These are phyloP conservation scores for Calamus simplicifolius DNA, from an alignment of 176 grass and related monocot genomes.

Conservation along the genomic window DNA sequence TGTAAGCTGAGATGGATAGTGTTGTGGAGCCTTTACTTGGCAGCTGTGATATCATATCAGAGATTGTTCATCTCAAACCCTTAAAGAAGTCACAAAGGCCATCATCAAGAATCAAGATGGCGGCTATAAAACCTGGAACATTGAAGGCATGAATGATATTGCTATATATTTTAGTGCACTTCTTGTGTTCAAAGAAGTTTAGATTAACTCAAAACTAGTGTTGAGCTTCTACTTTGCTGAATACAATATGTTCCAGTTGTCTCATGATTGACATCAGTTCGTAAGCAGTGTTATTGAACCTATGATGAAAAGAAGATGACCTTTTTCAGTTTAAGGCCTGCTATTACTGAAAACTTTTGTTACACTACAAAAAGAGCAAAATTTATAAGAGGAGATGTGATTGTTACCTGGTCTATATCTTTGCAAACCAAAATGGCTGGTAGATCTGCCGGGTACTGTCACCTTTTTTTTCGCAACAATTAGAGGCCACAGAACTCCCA, in stretches of 20 bases:
- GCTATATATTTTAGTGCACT: no score
- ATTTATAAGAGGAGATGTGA: neutral
- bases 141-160: neutral
- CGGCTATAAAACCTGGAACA: conserved; percentile 63
- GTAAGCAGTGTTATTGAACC: no score
- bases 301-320: no score
- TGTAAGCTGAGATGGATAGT: conserved; percentile 24
- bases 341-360: no score
- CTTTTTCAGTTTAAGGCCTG: no score
- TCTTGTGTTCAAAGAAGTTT: no score
- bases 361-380: no score
- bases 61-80: conserved; percentile 33
- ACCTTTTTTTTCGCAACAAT: conserved; percentile 66
- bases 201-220: no score
- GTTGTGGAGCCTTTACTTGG: conserved; percentile 28
- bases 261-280: no score
- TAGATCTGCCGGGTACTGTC: conserved; percentile 48
- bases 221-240: no score
- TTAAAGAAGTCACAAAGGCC: conserved; percentile 79
- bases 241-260: no score
- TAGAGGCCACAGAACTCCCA: conserved; percentile 77
- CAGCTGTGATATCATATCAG: conserved; percentile 29
- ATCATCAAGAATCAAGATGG: conserved; percentile 62
- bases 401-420: conserved; percentile 46
- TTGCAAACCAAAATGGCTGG: conserved; percentile 35